These are phyloP conservation scores for Gremmenia infestans DNA, from an alignment of 2,329 filamentous ascomycete genomes.

Conservation along the genomic window DNA sequence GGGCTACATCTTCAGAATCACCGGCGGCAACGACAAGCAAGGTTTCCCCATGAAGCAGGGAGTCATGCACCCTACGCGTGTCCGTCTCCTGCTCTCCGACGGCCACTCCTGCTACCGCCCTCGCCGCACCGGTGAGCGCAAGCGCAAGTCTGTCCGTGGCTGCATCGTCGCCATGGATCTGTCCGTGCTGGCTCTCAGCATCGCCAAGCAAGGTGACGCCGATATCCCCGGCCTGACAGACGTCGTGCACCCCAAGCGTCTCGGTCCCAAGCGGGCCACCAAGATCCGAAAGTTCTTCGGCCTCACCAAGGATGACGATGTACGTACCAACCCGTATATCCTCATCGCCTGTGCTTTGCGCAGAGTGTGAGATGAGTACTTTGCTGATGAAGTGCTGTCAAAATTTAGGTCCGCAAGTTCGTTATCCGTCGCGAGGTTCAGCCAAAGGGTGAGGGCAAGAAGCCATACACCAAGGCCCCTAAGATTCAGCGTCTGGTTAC, in stretches of 20 bases:
- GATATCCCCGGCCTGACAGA: slow-evolving; percentile 97
- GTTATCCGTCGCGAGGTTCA: slow-evolving; percentile 98
- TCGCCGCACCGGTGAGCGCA: slow-evolving; percentile 96
- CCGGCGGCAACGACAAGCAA: slow-evolving; percentile 99
- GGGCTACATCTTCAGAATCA: slow-evolving; percentile 99
- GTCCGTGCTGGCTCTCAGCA: slow-evolving; percentile 85
- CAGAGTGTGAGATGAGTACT: slow-evolving; percentile 53
- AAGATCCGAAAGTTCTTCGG: slow-evolving; percentile 99
- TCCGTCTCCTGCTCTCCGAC: slow-evolving; percentile 89
- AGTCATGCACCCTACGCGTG: slow-evolving; percentile 98
- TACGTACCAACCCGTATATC: slow-evolving; percentile 60
- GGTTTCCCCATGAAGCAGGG: slow-evolving; percentile 99
- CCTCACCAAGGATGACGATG: slow-evolving; percentile 99
- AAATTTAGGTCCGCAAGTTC: slow-evolving; percentile 88
- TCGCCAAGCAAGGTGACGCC: slow-evolving; percentile 96
- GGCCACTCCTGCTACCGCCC: slow-evolving; percentile 99
- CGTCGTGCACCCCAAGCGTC: slow-evolving; percentile 96
- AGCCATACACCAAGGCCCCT: slow-evolving; percentile 99
- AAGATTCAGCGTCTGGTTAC: slow-evolving; percentile 99
- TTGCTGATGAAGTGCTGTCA: slow-evolving; percentile 25
- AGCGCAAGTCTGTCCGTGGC: slow-evolving; percentile 97
- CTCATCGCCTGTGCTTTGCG: slow-evolving; percentile 56
- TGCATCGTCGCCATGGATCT: slow-evolving; percentile 98
- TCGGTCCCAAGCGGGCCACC: slow-evolving; percentile 98
- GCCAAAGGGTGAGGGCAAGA: slow-evolving; percentile 96